Base-by-base conservation (phyloP, 148 eudicot genomes). In the Tetragonia tetragonoides region DNA sequence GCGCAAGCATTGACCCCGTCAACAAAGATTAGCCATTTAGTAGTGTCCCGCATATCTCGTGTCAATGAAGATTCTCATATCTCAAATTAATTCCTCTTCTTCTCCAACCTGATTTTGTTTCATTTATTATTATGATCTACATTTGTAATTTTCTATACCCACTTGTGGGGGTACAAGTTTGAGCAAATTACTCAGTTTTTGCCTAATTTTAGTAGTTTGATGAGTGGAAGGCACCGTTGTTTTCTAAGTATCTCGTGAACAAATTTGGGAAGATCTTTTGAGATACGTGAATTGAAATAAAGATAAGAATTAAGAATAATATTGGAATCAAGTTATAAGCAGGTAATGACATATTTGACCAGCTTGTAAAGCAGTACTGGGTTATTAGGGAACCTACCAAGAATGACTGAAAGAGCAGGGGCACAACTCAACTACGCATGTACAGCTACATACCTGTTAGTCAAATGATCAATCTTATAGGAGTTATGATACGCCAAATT, bases 221-320 rank as follows among this genome's bases (percentile, higher is more conserved):
- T 66, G 69, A 66, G 47, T 66, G 42, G 47, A 66, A 41, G 49
- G 12, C 72, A 42, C 4, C 14, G 42, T 14, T 39, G 17, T 8
- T 66, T 66, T 18, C 18, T 66, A 66, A 66, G 69, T 11, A 38
- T 66, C 73, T 47, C 73, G 39, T 70, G 39, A 47, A 21, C 40
- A 44, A 20, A 47, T 70, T 46, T 47, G 39, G 40, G n/a, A 70
- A 42, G 39, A 70, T 70, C 73, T 46, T 20, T 70, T 47, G 73
- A 34, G 59, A 70, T 70, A 44, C 57, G 73, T 68, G 57, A 6
- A 46, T 8, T 17, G 23, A 59, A 20, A 4, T 20, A 60, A 15
- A 15, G n/a, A 56, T 3, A 16, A 4, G n/a, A 3, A 5, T 18
- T 3, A 16, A 4, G n/a, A 3, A 5, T 18, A 14, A 3, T 51